Conservation (phyloP, 2,329 filamentous ascomycete genomes). For the Trichoderma guizhouense region DNA sequence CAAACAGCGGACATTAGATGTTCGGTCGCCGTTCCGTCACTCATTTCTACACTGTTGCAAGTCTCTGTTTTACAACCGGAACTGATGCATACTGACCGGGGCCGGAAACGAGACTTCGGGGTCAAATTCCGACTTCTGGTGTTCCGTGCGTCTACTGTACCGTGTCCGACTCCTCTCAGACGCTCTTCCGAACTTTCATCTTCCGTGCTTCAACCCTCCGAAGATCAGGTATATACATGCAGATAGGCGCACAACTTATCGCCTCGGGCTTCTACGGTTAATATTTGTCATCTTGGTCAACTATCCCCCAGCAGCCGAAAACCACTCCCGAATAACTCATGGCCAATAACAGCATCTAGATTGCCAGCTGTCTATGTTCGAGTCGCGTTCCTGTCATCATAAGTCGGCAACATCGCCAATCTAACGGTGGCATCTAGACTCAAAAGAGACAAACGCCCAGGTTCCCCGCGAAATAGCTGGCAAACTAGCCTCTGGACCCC, state of each 20-base stretch:
- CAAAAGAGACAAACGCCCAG: background rate
- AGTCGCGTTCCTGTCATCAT: background rate
- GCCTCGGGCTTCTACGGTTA: background rate
- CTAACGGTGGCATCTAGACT: background rate
- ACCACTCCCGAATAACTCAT: background rate
- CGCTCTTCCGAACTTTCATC: background rate
- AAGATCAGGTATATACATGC: background rate
- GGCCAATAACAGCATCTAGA: background rate
- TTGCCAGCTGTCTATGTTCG: background rate
- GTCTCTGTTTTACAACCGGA: background rate
- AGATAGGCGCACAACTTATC: background rate
- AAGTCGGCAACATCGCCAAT: background rate
- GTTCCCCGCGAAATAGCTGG: background rate
- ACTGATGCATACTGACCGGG: background rate
- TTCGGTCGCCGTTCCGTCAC: background rate
- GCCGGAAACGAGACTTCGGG: background rate
- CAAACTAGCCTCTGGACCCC: background rate
- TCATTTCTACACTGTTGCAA: background rate
- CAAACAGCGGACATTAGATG: background rate
- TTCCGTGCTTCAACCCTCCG: too few species aligned
- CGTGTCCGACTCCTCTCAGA: background rate
- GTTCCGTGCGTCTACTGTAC: background rate
- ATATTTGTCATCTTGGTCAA: background rate
- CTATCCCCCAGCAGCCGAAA: constrained; percentile 1
- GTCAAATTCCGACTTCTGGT: background rate